Base-by-base conservation (phyloP, 805 yeast species). In the Candida arabinofermentans region DNA sequence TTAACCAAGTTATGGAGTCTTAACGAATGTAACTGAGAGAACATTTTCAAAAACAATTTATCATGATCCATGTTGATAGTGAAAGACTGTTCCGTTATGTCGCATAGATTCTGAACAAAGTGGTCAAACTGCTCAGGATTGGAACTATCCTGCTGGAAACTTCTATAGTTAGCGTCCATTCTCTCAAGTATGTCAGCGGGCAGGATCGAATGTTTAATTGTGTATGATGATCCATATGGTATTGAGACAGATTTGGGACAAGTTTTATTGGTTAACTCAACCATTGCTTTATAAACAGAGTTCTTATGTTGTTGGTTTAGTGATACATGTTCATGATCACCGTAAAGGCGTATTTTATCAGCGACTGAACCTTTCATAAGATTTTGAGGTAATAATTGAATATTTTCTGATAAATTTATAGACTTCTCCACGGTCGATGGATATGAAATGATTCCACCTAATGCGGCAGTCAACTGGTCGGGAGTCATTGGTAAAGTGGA, bases 401-500 rank as follows among this genome's bases (percentile, higher is more conserved):
- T 5, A 14, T 4, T 14, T 29, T 29, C 32, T 14, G 26, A 14
- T 12, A n/a, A 2, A 6, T 32, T 21, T 19, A 8, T 12, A 14
- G n/a, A 7, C 12, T 8, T 13, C 18, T n/a, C 18, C 7, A 21
- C 12, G 8, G n/a, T 24, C 12, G 14, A 17, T 14, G 22, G 36
- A 30, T 38, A 38, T 26, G 26, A 29, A 29, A 36, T 36, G 4
- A 27, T 29, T 22, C 41, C 42, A 1, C 56, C 57, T 8, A 50
- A 34, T 29, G 50, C 48, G 7, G 32, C 32, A 1, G 46, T 42
- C 7, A 54, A 40, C 27, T 49, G 56, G 3, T 49, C 49, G 4
- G 57, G 56, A 3, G 59, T 51, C 27, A 46, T 26, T 4, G 58
- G 58, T 19, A 50, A 39, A 6, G 16, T 17, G 8, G 22, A 12